These are phyloP conservation scores for Candida coleopterorum DNA, from an alignment of 805 yeast genomes.

Conservation along the genomic window DNA sequence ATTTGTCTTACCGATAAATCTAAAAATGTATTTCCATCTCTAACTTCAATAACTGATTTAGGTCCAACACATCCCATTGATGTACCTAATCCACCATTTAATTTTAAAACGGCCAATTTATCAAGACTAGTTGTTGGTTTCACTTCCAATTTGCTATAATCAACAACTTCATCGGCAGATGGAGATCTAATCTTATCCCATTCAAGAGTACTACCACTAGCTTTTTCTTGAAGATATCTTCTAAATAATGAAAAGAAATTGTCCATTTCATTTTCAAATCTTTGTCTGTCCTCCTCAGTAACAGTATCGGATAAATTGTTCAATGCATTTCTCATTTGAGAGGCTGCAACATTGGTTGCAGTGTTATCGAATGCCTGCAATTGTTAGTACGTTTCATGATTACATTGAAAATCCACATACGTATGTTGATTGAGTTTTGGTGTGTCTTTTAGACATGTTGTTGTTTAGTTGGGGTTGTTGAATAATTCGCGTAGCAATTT, in stretches of 20 bases:
- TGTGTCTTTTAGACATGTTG: constrained; percentile 45
- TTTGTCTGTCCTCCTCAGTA: constrained; percentile 42
- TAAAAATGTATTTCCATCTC: constrained; percentile 96
- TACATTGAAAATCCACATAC: constrained; percentile 40
- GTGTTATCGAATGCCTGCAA: constrained; percentile 85
- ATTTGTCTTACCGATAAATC: constrained; percentile 96
- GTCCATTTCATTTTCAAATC: constrained; percentile 90
- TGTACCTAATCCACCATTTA: constrained; percentile 98
- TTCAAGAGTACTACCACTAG: constrained; percentile 74
- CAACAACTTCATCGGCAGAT: constrained; percentile 80
- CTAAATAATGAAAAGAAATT: constrained; percentile 89
- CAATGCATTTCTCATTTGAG: constrained; percentile 95
- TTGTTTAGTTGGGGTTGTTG: background rate
- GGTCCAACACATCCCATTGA: constrained; percentile 99
- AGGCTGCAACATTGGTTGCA: constrained; percentile 91
- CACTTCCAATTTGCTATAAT: constrained; percentile 50
- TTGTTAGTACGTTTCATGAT: constrained; percentile 13
- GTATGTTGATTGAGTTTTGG: constrained; percentile 66
- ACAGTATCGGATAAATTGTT: constrained; percentile 87
- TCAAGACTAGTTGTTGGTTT: constrained; percentile 38
- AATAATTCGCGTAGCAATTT: too few species aligned
- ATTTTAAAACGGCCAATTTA: constrained; percentile 90
- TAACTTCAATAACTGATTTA: constrained; percentile 94
- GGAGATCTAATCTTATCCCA: constrained; percentile 98
- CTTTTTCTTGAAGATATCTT: constrained; percentile 86